These are phyloP conservation scores for Dictyostelium firmibasis DNA, from an alignment of 78 protist genomes.

Conservation along the genomic window DNA sequence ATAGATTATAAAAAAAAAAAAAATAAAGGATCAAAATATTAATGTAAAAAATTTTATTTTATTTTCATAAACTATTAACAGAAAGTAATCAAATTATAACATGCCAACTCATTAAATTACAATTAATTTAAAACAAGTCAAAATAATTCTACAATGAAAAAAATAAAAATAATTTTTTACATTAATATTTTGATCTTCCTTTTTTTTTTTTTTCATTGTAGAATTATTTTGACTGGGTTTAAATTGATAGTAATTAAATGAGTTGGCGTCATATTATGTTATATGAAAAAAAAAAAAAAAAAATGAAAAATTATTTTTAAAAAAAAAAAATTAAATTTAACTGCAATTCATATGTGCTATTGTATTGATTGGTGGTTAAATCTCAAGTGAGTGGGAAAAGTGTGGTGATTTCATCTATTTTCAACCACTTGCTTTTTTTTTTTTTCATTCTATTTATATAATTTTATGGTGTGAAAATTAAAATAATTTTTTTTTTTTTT, in stretches of 20 bases:
- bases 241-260: no score
- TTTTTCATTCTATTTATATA: not conserved
- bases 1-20: no score
- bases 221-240: not conserved
- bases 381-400: not conserved
- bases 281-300: not conserved
- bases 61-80: no score
- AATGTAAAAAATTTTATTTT: no score
- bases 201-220: not conserved
- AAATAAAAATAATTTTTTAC: no score
- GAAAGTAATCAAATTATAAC: no score
- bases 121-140: no score
- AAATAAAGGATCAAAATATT: no score
- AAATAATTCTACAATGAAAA: no score
- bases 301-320: not conserved
- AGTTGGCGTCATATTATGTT: not conserved
- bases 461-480: not conserved
- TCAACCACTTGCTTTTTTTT: not conserved
- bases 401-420: not conserved
- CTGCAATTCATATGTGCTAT: not conserved
- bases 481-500: not conserved
- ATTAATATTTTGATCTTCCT: no score
- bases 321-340: not conserved
- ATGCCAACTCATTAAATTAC: no score
- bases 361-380: not conserved